phyloP scores from a whole-genome alignment of 2,329 filamentous ascomycete genomes.

The Tolypocladium ophioglossoides region DNA sequence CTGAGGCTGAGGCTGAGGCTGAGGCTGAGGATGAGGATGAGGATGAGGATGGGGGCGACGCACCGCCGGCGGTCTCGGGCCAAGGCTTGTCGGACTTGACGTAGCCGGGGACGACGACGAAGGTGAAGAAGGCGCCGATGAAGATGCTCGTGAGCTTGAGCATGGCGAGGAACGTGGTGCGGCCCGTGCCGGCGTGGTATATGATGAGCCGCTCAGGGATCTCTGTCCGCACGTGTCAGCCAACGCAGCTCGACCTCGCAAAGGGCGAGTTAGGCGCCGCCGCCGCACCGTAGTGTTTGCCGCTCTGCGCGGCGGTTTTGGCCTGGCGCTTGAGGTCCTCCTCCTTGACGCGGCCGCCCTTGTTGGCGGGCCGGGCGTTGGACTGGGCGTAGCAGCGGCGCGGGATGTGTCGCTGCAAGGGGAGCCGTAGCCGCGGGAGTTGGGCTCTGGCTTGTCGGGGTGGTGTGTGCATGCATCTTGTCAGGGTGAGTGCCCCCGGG shows the following conservation, averaged over 20 bases:
- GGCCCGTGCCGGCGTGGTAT: slow-evolving; percentile 62
- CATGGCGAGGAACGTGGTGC: slow-evolving; percentile 57
- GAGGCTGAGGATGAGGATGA: neutral
- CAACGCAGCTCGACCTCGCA: neutral
- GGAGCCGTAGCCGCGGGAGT: slow-evolving; percentile 1
- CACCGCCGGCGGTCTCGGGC: slow-evolving; percentile 26
- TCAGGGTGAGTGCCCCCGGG: neutral
- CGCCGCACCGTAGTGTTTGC: slow-evolving; percentile 10
- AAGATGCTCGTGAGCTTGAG: slow-evolving; percentile 63
- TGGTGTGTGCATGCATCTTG: neutral
- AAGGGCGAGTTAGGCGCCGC: neutral
- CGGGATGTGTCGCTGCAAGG: slow-evolving; percentile 11
- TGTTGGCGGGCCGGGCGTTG: slow-evolving; percentile 9
- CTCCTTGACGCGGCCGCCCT: slow-evolving; percentile 4
- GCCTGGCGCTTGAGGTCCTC: slow-evolving; percentile 17
- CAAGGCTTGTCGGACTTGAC: slow-evolving; percentile 27
- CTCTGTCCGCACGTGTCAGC: slow-evolving; percentile 16
- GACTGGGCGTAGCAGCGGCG: slow-evolving; percentile 14
- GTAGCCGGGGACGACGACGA: slow-evolving; percentile 53
- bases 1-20: too few relatives aligned
- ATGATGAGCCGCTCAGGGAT: slow-evolving; percentile 54
- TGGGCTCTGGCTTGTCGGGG: neutral
- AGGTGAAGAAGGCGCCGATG: slow-evolving; percentile 53
- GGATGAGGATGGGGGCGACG: slow-evolving; percentile 7
- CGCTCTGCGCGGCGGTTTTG: slow-evolving; percentile 10